Conservation (phyloP, 2,329 filamentous ascomycete species). For the Pestalotiopsis sp. region DNA sequence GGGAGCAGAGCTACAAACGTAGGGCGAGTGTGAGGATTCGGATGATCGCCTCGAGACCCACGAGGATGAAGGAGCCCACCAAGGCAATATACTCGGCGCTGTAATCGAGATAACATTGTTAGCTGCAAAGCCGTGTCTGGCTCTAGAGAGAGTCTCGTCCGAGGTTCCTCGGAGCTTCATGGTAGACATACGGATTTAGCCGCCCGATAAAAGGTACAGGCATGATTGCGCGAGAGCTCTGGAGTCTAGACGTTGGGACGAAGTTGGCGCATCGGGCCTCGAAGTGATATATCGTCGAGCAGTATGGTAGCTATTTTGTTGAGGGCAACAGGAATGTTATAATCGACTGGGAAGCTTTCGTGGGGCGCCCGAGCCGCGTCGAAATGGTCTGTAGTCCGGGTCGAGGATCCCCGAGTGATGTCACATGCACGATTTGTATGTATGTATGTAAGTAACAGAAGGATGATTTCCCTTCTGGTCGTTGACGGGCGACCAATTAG, state of each 20-base stretch:
- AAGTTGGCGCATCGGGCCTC: background rate
- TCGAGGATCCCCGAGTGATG: slow-evolving; percentile 20
- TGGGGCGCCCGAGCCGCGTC: slow-evolving; percentile 9
- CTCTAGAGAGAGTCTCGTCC: slow-evolving; percentile 1
- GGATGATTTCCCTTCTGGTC: slow-evolving; percentile 4
- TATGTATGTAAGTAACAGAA: background rate
- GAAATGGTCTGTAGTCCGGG: slow-evolving; percentile 4
- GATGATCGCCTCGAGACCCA: slow-evolving; percentile 79
- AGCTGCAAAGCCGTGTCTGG: slow-evolving; percentile 15
- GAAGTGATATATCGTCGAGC: background rate
- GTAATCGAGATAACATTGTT: slow-evolving; percentile 1
- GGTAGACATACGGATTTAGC: slow-evolving; percentile 34
- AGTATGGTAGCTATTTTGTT: background rate
- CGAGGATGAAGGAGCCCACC: slow-evolving; percentile 77
- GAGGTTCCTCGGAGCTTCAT: slow-evolving; percentile 18
- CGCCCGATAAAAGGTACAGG: slow-evolving; percentile 41
- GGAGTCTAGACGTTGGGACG: background rate
- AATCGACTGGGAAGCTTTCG: slow-evolving; percentile 4
- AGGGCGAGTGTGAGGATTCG: slow-evolving; percentile 85
- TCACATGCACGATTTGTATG: slow-evolving; percentile 23
- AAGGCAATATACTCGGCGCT: slow-evolving; percentile 88
- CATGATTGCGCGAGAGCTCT: slow-evolving; percentile 25
- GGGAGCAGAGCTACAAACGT: slow-evolving; percentile 54
- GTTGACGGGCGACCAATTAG: background rate
- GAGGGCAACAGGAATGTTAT: background rate